A percentile compares a stretch with the other conserved stretches of the same genome.
phyloP scores from a whole-genome alignment of 306 rosid species.

The Cicer chorassanicum region DNA sequence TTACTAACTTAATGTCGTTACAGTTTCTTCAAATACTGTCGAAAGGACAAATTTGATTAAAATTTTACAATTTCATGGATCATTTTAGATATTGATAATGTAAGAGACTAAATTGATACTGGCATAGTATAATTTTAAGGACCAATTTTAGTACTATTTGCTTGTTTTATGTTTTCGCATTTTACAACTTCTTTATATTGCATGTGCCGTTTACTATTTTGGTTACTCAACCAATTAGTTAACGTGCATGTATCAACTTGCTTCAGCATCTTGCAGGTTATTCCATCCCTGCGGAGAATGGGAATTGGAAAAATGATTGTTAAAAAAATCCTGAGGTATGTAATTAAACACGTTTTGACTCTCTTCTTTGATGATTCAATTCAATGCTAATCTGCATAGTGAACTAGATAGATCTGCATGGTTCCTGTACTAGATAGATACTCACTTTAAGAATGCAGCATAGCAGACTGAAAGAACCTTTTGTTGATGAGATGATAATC shows the following conservation, averaged over 20 bases:
- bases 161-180: neutral
- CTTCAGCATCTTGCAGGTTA: slow-evolving; percentile 68
- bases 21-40: no score
- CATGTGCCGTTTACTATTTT: neutral
- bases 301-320: slow-evolving; percentile 81
- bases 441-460: neutral
- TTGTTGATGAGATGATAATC: neutral
- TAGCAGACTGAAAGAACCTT: neutral
- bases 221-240: slow-evolving; percentile 20
- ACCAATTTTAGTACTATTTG: no score
- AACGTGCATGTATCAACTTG: slow-evolving; percentile 43
- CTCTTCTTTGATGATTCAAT: slow-evolving; percentile 25
- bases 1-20: no score
- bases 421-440: neutral
- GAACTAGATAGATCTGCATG: slow-evolving; percentile 12
- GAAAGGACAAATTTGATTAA: no score
- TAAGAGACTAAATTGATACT: no score
- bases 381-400: slow-evolving; percentile 35
- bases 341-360: neutral
- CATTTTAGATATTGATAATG: no score
- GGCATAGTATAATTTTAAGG: no score
- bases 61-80: no score
- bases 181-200: neutral
- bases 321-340: slow-evolving; percentile 68
- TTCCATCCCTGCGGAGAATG: slow-evolving; percentile 73